phyloP scores from a whole-genome alignment of 306 rosid genomes.

The Citrullus amarus region DNA sequence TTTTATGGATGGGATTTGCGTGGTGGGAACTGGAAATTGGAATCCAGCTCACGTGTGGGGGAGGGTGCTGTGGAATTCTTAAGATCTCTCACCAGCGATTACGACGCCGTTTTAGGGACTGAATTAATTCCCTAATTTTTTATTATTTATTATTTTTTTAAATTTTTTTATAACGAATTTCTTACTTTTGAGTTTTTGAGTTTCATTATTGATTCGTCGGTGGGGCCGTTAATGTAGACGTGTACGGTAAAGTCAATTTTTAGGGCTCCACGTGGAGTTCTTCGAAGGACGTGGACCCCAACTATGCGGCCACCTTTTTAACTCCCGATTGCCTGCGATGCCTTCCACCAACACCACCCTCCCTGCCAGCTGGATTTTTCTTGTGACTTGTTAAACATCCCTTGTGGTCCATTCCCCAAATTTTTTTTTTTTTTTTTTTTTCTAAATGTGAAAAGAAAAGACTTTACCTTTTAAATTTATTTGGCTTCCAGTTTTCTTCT shows the following conservation, averaged over 20 bases:
- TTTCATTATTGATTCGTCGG: neutral
- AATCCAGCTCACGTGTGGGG: constrained; percentile 6
- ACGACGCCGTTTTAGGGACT: neutral
- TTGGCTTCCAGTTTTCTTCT: too few relatives aligned
- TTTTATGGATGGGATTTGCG: neutral
- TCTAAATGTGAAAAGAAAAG: neutral
- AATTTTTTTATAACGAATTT: too few relatives aligned
- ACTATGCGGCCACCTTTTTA: neutral
- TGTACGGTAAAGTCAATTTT: neutral
- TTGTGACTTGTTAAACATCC: neutral
- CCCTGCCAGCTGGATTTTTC: neutral
- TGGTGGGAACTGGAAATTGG: neutral
- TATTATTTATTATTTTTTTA: too few relatives aligned
- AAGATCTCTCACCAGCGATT: neutral
- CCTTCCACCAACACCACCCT: neutral
- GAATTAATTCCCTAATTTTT: too few relatives aligned
- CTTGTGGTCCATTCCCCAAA: neutral
- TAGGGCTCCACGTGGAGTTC: neutral
- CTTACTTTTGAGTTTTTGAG: neutral
- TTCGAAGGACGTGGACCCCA: neutral
- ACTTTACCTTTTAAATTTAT: neutral
- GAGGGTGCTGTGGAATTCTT: neutral
- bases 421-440: neutral
- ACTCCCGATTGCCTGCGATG: neutral
- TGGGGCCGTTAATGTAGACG: neutral